These are phyloP conservation scores for Narthecium ossifragum DNA, from an alignment of 106 monocot genomes.

Conservation along the genomic window DNA sequence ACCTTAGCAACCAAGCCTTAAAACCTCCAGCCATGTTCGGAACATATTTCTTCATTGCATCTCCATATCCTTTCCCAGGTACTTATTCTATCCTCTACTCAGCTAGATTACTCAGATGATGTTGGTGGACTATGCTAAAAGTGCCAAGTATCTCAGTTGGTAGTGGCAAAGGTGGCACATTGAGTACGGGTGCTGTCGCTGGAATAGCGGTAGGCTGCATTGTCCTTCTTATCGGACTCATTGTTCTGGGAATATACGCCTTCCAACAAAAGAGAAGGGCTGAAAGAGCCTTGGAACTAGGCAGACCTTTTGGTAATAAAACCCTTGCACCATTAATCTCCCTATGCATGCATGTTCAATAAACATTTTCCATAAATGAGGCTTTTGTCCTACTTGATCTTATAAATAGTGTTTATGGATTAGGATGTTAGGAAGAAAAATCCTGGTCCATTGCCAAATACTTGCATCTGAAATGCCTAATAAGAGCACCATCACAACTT, in stretches of 20 bases:
- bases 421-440: too few relatives aligned
- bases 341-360: too few relatives aligned
- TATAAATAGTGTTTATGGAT: too few relatives aligned
- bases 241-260: constrained; percentile 38
- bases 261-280: constrained; percentile 39
- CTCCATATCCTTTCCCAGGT: constrained; percentile 59
- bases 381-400: too few relatives aligned
- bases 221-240: constrained; percentile 33
- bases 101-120: constrained; percentile 24
- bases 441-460: too few relatives aligned
- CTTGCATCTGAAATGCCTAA: too few relatives aligned
- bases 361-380: not conserved
- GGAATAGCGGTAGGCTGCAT: constrained; percentile 44
- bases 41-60: constrained; percentile 52
- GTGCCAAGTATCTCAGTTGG: too few relatives aligned
- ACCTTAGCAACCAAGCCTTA: constrained; percentile 54
- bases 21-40: constrained; percentile 60
- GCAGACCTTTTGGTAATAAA: constrained; percentile 61
- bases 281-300: constrained; percentile 41
- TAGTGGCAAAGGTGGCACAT: constrained; percentile 12
- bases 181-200: constrained; percentile 23
- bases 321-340: not conserved
- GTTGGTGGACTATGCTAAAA: too few relatives aligned
- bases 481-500: too few relatives aligned
- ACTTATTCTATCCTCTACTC: not conserved